Conservation (phyloP, 140 eudicot species). For the Stevia rebaudiana region DNA sequence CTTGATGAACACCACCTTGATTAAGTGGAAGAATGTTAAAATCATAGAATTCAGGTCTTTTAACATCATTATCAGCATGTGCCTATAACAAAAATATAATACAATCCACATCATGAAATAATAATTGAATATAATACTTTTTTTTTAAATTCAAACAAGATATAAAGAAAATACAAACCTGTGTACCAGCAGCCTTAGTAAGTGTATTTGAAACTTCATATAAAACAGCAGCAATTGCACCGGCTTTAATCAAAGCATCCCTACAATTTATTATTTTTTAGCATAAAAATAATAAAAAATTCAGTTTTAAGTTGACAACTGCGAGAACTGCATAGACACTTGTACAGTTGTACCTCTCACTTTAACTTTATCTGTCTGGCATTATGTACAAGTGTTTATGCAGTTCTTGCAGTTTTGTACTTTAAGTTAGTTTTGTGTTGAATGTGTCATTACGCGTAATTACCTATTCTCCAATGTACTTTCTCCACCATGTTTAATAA, state of each 20-base stretch:
- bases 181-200: conserved; percentile 70
- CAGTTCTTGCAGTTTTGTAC: too few relatives aligned
- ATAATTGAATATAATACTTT: neutral
- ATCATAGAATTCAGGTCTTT: conserved; percentile 54
- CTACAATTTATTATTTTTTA: conserved; percentile 29
- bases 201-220: conserved; percentile 63
- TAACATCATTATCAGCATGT: conserved; percentile 53
- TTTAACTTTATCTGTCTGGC: too few relatives aligned
- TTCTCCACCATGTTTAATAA: conserved; percentile 75
- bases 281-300: conserved; percentile 9
- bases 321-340: too few relatives aligned
- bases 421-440: neutral
- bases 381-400: too few relatives aligned
- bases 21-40: conserved; percentile 95
- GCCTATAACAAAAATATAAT: conserved; percentile 32
- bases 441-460: neutral
- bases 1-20: conserved; percentile 85
- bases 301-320: neutral
- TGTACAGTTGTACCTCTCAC: too few relatives aligned
- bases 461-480: conserved; percentile 64
- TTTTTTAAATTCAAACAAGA: neutral
- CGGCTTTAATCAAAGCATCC: conserved; percentile 61
- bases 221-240: conserved; percentile 76
- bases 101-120: conserved; percentile 6
- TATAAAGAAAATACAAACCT: conserved; percentile 42